These are phyloP conservation scores for Aspergillus sp. DNA, from an alignment of 2,329 filamentous ascomycete species.

Conservation along the genomic window DNA sequence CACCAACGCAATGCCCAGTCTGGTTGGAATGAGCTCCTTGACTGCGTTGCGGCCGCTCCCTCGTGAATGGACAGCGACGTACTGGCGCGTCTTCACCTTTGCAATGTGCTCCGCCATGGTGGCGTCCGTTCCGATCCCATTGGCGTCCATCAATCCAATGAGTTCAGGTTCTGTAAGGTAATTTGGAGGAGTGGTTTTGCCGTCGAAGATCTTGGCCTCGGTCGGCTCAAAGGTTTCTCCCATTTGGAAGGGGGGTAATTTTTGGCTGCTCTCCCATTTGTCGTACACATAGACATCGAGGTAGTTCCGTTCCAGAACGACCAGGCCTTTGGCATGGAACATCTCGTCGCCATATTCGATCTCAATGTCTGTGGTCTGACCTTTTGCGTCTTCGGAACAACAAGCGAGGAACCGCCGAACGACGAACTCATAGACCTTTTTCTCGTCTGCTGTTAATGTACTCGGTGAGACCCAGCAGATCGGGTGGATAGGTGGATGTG, in stretches of 20 bases:
- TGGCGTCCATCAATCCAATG: constrained; percentile 95
- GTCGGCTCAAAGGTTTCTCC: constrained; percentile 84
- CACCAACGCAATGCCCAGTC: constrained; percentile 85
- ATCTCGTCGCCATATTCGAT: constrained; percentile 78
- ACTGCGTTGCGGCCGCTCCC: constrained; percentile 52
- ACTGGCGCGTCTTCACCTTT: constrained; percentile 88
- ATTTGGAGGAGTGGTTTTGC: constrained; percentile 79
- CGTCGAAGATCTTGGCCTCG: constrained; percentile 84
- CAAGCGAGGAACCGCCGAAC: constrained; percentile 89
- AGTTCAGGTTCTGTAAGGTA: constrained; percentile 95
- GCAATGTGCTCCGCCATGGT: constrained; percentile 99
- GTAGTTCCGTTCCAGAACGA: constrained; percentile 86
- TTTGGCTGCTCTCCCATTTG: constrained; percentile 85
- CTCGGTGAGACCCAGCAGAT: constrained; percentile 73
- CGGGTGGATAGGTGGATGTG: constrained; percentile 95
- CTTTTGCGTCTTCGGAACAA: constrained; percentile 90
- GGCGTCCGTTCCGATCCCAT: constrained; percentile 96
- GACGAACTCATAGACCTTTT: constrained; percentile 86
- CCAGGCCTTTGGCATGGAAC: constrained; percentile 79
- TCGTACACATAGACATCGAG: constrained; percentile 95
- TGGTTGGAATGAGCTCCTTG: constrained; percentile 89
- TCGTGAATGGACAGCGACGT: constrained; percentile 67
- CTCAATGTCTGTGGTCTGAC: constrained; percentile 79
- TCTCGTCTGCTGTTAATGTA: constrained; percentile 64
- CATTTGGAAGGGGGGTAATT: constrained; percentile 74